Base-by-base conservation (phyloP, 768 basidiomycete species). In the Xerocomellus chrysenteron region DNA sequence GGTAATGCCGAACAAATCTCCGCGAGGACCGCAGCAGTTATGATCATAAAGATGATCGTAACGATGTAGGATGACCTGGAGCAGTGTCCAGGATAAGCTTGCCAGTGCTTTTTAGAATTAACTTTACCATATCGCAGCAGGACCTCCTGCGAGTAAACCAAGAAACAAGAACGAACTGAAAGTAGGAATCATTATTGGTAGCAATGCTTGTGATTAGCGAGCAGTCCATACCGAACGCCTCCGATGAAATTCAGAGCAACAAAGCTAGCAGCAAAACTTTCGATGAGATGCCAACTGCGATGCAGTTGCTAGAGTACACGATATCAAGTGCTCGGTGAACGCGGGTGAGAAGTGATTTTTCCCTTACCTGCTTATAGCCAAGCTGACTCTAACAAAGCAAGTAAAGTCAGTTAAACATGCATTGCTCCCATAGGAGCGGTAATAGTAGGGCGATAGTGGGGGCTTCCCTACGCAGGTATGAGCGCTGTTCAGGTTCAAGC, bases 381-480 rank as follows among this genome's bases (percentile, higher is more conserved):
- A 94, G 80, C 54, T 75, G 81, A 78, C 77, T 80, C 91, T 93
- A 56, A 40, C 47, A 60, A 61, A 51, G 58, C 65, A 64, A 75
- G 62, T 65, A 36, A 52, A 54, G 79, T 90, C 73, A 92, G 87
- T 78, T 71, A 68, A 62, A 65, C 62, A 65, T 64, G 57, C 64
- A 52, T 68, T 64, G 68, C 78, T 77, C 74, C 71, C 66, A 63
- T 57, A 56, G 70, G 64, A 72, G 76, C 73, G 75, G 69, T 61
- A 68, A 71, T 68, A 70, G 72, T 69, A 74, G 75, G 76, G 71
- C 65, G 75, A 87, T 78, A 83, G 88, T 88, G 82, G 79, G 78
- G 88, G 88, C 88, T 91, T 94, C 91, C 91, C 92, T 93, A 91
- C 92, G 93, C 92, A 92, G 90, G 90, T 92, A 81, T 93, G 82